phyloP scores from a whole-genome alignment of 2,329 filamentous ascomycete species.

The Hypomyces rosellus region DNA sequence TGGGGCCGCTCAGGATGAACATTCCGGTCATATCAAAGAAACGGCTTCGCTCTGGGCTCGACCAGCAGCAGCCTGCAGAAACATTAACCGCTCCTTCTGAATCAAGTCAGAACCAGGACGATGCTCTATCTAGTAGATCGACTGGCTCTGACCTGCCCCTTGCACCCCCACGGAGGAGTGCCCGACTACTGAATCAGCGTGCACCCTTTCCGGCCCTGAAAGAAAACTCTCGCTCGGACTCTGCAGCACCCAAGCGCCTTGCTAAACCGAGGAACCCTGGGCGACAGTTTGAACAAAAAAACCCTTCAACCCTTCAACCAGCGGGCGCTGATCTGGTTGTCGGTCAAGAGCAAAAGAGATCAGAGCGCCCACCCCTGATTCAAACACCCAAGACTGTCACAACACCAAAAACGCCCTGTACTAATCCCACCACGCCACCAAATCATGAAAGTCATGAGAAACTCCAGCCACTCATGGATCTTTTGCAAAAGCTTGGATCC shows the following conservation, averaged over 20 bases:
- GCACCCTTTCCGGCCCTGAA: background rate
- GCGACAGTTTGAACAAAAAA: background rate
- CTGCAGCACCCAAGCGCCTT: background rate
- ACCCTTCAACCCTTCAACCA: no score
- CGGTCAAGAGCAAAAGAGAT: no score
- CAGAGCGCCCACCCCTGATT: background rate
- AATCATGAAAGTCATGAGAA: background rate
- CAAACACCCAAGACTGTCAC: background rate
- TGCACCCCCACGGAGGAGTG: background rate
- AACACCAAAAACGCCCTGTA: background rate
- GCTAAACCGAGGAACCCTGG: background rate
- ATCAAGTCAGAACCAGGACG: background rate
- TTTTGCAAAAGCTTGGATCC: conserved; percentile 12
- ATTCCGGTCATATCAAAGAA: background rate
- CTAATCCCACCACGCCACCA: background rate
- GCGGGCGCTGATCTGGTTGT: no score
- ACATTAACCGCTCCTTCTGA: no score
- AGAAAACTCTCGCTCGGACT: background rate
- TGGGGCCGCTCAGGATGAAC: no score
- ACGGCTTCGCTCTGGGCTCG: background rate
- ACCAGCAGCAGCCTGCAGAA: background rate
- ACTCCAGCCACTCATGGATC: conserved; percentile 6
- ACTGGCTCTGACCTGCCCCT: background rate
- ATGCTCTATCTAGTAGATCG: background rate
- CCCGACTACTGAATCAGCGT: background rate